Conservation (phyloP, 768 basidiomycete species). For the Royoungia palumana region DNA sequence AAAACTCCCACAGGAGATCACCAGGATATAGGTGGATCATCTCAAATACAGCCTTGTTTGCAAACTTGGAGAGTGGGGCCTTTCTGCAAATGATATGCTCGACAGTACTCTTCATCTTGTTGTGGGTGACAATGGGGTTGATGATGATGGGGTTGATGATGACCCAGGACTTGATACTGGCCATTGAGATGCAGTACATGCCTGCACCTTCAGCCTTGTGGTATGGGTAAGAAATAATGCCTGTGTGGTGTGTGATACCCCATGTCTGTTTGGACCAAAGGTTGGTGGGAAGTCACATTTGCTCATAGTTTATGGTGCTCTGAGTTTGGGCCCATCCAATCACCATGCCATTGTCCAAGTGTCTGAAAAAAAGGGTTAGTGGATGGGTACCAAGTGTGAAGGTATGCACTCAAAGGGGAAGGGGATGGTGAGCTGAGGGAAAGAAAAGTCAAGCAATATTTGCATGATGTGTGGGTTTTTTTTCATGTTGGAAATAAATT, state of each 20-base stretch:
- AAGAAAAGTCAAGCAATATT: not conserved
- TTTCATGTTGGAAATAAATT: not conserved
- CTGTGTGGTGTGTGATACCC: not conserved
- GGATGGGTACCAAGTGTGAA: no score
- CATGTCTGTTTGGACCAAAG: not conserved
- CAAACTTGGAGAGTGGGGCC: no score
- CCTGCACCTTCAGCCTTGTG: not conserved
- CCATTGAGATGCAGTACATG: not conserved
- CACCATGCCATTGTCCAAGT: not conserved
- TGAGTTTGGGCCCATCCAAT: conserved; percentile 1
- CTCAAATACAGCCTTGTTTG: not conserved
- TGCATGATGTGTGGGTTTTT: not conserved
- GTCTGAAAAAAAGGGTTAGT: no score
- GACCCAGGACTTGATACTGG: not conserved
- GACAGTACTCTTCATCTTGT: not conserved
- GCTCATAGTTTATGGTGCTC: accelerated
- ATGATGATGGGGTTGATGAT: not conserved
- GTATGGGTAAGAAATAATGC: not conserved
- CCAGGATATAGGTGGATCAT: not conserved
- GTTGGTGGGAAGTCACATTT: accelerated
- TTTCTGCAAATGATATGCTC: no score
- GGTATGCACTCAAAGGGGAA: not conserved
- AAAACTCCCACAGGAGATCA: not conserved
- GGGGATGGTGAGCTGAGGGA: not conserved
- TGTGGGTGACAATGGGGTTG: not conserved